Percentiles rank a stretch among this genome's conserved stretches.
phyloP scores from a whole-genome alignment of 129 eudicot species.

The Ambrosia artemisiifolia region DNA sequence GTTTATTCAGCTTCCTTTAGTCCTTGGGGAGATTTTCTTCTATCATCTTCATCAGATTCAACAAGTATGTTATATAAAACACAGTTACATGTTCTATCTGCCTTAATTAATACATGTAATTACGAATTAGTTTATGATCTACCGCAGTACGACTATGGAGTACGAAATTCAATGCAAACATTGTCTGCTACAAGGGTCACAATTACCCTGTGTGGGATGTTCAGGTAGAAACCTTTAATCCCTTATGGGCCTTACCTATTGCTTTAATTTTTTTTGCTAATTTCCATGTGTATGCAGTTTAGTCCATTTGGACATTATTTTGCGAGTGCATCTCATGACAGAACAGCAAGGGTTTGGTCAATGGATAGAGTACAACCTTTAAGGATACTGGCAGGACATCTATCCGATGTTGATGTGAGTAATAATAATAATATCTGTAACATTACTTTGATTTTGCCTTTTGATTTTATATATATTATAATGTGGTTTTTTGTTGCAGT shows the following conservation, averaged over 20 bases:
- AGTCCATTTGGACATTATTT: slow-evolving; percentile 96
- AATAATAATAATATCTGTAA: background rate
- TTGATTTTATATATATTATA: background rate
- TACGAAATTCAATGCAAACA: slow-evolving; percentile 87
- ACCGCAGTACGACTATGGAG: slow-evolving; percentile 92
- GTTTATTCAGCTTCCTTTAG: slow-evolving; percentile 84
- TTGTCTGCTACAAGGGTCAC: slow-evolving; percentile 97
- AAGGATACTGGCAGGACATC: slow-evolving; percentile 94
- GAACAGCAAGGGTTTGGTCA: slow-evolving; percentile 98
- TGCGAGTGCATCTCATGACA: slow-evolving; percentile 96
- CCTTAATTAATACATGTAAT: background rate
- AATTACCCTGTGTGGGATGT: slow-evolving; percentile 99
- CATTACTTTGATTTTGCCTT: background rate
- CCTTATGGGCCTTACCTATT: background rate
- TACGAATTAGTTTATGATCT: slow-evolving; percentile 3
- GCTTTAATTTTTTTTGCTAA: background rate
- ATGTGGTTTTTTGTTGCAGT: slow-evolving; percentile 42
- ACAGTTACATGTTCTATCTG: background rate
- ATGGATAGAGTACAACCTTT: slow-evolving; percentile 90
- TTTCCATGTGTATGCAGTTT: slow-evolving; percentile 51
- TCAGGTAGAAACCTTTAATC: slow-evolving; percentile 46
- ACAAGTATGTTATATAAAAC: slow-evolving; percentile 49
- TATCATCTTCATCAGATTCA: slow-evolving; percentile 97
- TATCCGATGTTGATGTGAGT: slow-evolving; percentile 98
- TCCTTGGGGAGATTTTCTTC: slow-evolving; percentile 89